Evolutionary conservation across 352 stramenopile genomes (phyloP).

Genomic region (Phytophthora sp.): DNA sequence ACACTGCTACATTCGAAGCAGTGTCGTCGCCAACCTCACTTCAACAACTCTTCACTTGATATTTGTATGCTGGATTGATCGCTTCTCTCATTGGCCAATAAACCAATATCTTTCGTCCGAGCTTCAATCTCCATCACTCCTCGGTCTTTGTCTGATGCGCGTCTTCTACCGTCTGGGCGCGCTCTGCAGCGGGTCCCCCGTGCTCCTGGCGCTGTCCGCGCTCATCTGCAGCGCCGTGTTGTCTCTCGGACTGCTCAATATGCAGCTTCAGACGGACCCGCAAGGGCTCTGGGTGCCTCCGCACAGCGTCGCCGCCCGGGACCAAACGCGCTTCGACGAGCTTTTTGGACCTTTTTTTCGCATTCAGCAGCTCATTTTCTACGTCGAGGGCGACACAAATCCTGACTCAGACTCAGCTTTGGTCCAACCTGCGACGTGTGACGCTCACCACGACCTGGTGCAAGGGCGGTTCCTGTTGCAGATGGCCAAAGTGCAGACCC

Average conservation of each 20-base stretch:
- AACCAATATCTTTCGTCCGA: background rate
- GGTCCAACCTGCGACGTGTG: conserved; percentile 21
- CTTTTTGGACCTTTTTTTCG: conserved; percentile 89
- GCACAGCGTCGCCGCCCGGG: conserved; percentile 56
- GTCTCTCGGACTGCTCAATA: conserved; percentile 61
- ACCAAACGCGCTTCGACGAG: conserved; percentile 79
- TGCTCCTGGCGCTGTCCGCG: conserved; percentile 51
- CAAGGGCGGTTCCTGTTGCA: conserved; percentile 61
- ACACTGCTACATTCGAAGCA: too few relatives aligned
- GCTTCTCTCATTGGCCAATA: conserved; percentile 20
- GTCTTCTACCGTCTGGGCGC: conserved; percentile 63
- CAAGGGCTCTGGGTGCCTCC: conserved; percentile 86
- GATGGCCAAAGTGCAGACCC: conserved; percentile 68
- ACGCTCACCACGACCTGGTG: conserved; percentile 58
- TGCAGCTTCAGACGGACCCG: conserved; percentile 78
- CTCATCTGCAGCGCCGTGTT: conserved; percentile 57
- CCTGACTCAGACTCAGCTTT: conserved; percentile 11
- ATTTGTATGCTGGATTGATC: background rate
- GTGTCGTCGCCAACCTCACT: background rate
- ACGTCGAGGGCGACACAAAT: conserved; percentile 42
- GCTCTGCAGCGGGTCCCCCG: conserved; percentile 55
- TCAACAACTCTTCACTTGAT: conserved; percentile 22
- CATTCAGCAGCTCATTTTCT: conserved; percentile 89
- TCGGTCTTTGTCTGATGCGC: conserved; percentile 38
- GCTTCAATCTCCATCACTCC: conserved; percentile 25